These are phyloP conservation scores for carrot (Daucus carota) DNA, from an alignment of 129 eudicot species.

Conservation along the genomic window DNA sequence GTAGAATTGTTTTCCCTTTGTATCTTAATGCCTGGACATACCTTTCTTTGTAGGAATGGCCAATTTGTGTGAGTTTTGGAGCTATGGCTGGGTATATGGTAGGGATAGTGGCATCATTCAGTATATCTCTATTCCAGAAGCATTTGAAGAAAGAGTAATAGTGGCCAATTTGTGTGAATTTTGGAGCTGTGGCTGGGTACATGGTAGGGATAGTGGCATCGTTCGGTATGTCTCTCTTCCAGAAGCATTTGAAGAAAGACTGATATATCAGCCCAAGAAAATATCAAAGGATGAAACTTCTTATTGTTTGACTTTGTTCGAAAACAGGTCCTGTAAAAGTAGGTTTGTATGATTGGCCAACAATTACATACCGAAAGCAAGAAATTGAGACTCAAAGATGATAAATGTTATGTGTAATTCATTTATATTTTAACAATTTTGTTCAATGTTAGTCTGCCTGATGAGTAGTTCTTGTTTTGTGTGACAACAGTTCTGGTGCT, in stretches of 20 bases:
- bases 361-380: not conserved
- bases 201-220: slow-evolving; percentile 49
- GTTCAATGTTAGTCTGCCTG: not conserved
- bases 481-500: too few relatives aligned
- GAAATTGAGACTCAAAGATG: not conserved
- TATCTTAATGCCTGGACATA: not conserved
- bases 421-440: not conserved
- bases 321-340: not conserved
- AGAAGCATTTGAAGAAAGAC: slow-evolving; percentile 46
- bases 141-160: slow-evolving; percentile 47
- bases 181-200: slow-evolving; percentile 68
- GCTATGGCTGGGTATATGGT: slow-evolving; percentile 53
- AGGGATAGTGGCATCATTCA: slow-evolving; percentile 50
- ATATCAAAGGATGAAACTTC: too few relatives aligned
- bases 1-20: not conserved
- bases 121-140: slow-evolving; percentile 25
- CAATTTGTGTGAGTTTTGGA: slow-evolving; percentile 76
- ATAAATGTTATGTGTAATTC: too few relatives aligned
- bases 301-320: too few relatives aligned
- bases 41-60: slow-evolving; percentile 61
- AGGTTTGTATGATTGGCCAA: not conserved
- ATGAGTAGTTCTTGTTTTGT: not conserved
- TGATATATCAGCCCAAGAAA: slow-evolving; percentile 2
- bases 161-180: slow-evolving; percentile 80
- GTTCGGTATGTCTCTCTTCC: slow-evolving; percentile 24